Evolutionary conservation across 805 yeast species (phyloP), one percentile per base, ranked within the genome.

Genomic region (Blastobotrys peoriensis): DNA sequence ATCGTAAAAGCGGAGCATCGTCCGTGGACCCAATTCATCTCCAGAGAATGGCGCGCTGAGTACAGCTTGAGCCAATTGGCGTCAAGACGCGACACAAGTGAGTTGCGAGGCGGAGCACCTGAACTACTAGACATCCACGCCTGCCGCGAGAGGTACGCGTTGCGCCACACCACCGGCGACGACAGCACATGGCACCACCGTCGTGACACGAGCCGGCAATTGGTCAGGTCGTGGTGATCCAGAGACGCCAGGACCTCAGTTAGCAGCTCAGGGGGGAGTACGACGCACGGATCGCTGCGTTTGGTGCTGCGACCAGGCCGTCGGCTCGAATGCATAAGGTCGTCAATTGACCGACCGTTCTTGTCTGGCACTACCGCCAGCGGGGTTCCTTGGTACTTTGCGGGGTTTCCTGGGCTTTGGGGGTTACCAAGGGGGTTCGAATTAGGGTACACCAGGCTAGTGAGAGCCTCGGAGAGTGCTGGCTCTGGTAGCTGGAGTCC

Each of bases 91-190:
- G 34, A 25, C 18, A 13, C 38, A 19, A 3, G n/a, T 5, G 18
- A 23, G 16, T 23, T 18, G n/a, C 17, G 25, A 17, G 18, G 13
- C 10, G 38, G 4, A 22, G 28, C 16, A 13, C 16, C 28, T n/a
- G 13, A 37, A 20, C 40, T 37, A n/a, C n/a, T 27, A 33, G 34
- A 40, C 22, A 15, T 5, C 43, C 43, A 40, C 13, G 20, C 4
- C 6, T 4, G 20, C 5, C 30, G 5, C 19, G 19, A 13, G 19
- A 8, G 27, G 45, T 43, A 59, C 33, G 49, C 40, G 4, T 40
- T 43, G 8, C 58, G 42, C 63, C 63, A 59, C 9, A 52, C 44
- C 3, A 44, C 27, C 33, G 53, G 42, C 10, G 42, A 28, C 21
- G 45, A 45, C 19, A 49, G 45, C 6, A 45, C 39, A 3, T 16